Evolutionary conservation across 2,329 filamentous ascomycete genomes (phyloP).

Genomic region (Hypoxylon sp.): DNA sequence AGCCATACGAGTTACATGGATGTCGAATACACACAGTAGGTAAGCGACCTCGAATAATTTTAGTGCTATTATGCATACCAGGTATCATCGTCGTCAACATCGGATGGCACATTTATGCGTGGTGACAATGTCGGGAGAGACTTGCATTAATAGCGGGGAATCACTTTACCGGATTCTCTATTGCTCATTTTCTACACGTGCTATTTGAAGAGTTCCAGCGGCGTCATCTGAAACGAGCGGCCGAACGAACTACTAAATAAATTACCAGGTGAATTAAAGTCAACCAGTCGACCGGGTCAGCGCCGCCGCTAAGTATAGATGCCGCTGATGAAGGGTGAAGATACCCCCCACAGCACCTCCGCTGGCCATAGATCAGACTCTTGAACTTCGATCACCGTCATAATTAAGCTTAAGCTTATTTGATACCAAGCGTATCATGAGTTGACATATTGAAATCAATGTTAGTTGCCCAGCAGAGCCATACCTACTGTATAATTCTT

Average conservation of each 20-base stretch:
- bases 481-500: background rate
- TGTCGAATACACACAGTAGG: background rate
- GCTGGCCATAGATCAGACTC: slow-evolving; percentile 1
- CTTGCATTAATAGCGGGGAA: background rate
- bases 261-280: background rate
- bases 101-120: slow-evolving; percentile 13
- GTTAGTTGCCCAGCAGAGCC: slow-evolving; percentile 2
- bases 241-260: slow-evolving; percentile 10
- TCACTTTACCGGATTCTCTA: slow-evolving; percentile 1
- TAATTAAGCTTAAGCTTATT: slow-evolving; percentile 25
- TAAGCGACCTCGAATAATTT: slow-evolving; percentile 17
- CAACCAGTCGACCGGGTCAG: slow-evolving; percentile 4
- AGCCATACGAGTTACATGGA: slow-evolving; percentile 23
- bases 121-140: background rate
- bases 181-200: background rate
- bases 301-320: background rate
- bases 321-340: background rate
- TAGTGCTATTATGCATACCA: slow-evolving; percentile 34
- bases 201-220: background rate
- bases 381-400: slow-evolving; percentile 24
- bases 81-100: slow-evolving; percentile 3
- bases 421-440: slow-evolving; percentile 1
- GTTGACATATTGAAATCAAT: background rate
- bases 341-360: background rate
- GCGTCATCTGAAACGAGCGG: slow-evolving; percentile 19